These are phyloP conservation scores for Ceratocystis huliohia DNA, from an alignment of 2,329 filamentous ascomycete genomes.

Conservation along the genomic window DNA sequence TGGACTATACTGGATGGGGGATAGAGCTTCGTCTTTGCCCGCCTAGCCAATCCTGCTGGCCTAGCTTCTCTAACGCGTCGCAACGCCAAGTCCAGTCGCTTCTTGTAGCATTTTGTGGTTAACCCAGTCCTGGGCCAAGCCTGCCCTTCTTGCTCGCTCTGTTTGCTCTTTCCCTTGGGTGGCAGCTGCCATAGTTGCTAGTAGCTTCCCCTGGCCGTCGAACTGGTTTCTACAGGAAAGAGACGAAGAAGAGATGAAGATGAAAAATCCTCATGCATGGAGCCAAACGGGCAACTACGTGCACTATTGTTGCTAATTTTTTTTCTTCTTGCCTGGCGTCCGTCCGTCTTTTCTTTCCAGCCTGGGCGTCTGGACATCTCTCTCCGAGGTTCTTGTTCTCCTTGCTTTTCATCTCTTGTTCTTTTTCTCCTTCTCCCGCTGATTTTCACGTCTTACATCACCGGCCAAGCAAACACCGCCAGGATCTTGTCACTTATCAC, in stretches of 20 bases:
- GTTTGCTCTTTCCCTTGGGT: not conserved
- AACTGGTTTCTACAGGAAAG: no score
- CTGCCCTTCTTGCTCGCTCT: not conserved
- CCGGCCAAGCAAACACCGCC: not conserved
- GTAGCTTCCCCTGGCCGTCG: not conserved
- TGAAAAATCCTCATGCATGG: no score
- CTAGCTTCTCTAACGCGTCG: not conserved
- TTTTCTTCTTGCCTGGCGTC: not conserved
- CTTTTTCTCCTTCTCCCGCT: not conserved
- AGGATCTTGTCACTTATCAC: not conserved
- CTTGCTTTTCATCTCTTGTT: not conserved
- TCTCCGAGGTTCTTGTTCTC: not conserved
- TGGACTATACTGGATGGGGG: not conserved
- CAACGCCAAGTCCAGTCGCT: not conserved
- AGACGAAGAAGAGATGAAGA: no score
- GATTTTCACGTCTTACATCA: not conserved
- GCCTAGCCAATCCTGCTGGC: not conserved
- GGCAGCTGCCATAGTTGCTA: not conserved
- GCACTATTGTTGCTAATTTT: not conserved
- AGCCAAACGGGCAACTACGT: no score
- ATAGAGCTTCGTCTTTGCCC: slow-evolving; percentile 23
- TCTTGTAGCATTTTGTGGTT: not conserved
- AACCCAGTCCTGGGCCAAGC: not conserved
- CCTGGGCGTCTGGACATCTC: not conserved
- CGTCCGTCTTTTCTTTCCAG: no score